A percentile compares a stretch with the other conserved stretches of the same genome.
Conservation (phyloP, 805 yeast species). For the Ogataea zsoltii region DNA sequence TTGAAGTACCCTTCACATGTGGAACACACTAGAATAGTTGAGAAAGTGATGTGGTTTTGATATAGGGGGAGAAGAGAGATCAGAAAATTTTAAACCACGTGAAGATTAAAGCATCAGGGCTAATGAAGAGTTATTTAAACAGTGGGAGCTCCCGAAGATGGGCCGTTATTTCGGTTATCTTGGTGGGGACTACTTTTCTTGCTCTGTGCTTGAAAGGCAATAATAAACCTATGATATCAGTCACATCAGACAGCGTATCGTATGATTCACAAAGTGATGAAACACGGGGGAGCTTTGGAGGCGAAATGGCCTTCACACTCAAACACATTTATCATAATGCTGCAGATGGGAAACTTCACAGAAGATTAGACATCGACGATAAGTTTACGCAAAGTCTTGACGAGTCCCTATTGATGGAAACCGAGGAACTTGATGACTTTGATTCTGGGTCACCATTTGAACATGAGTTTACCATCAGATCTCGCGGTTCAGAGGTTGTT, state of each 20-base stretch:
- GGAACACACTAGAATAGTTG: not conserved
- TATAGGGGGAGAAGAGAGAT: not conserved
- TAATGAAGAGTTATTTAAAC: too few relatives aligned
- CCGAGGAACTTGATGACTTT: constrained; percentile 2
- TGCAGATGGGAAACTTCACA: constrained; percentile 46
- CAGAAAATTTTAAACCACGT: too few relatives aligned
- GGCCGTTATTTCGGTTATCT: too few relatives aligned
- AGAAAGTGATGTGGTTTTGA: not conserved
- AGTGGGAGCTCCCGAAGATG: too few relatives aligned
- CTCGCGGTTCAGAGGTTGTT: constrained; percentile 18
- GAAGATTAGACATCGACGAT: constrained; percentile 34
- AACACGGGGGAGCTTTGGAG: not conserved
- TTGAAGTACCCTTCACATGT: not conserved
- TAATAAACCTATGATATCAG: not conserved
- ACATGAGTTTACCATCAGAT: constrained; percentile 20
- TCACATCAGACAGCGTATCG: not conserved
- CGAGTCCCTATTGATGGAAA: not conserved
- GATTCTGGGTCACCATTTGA: constrained; percentile 21
- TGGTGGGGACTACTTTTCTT: too few relatives aligned
- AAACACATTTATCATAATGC: constrained; percentile 67
- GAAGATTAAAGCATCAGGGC: too few relatives aligned
- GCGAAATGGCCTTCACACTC: constrained; percentile 32
- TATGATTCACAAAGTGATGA: not conserved
- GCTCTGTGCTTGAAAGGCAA: too few relatives aligned
- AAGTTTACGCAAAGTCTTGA: constrained; percentile 9